phyloP scores from a whole-genome alignment of 23 red algal species.

The Gracilaria domingensis region DNA sequence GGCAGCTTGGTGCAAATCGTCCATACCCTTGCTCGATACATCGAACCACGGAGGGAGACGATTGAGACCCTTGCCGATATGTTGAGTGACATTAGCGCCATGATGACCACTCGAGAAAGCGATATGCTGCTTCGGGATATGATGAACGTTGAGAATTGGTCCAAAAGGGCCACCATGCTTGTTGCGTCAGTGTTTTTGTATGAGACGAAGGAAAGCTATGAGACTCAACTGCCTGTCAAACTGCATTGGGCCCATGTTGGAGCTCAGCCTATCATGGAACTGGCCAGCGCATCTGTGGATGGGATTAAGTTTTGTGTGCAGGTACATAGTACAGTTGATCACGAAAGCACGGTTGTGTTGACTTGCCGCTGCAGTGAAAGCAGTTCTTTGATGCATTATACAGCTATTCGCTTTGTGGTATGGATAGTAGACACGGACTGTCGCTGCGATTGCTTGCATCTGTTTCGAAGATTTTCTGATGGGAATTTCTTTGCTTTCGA shows the following conservation, averaged over 20 bases:
- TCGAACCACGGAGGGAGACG: not conserved
- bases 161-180: slow-evolving; percentile 27
- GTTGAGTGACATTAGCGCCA: not conserved
- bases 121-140: not conserved
- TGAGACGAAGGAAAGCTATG: not conserved
- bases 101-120: not conserved
- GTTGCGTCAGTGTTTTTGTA: slow-evolving; percentile 21
- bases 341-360: not conserved
- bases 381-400: not conserved
- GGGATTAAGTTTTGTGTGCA: slow-evolving; percentile 22
- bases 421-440: slow-evolving; percentile 20
- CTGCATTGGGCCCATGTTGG: slow-evolving; percentile 19
- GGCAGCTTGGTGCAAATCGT: slow-evolving; percentile 10
- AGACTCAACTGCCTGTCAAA: slow-evolving; percentile 18
- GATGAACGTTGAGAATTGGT: slow-evolving; percentile 15
- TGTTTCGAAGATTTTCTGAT: not conserved
- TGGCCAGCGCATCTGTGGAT: not conserved
- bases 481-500: not conserved
- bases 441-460: slow-evolving; percentile 13
- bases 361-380: not conserved
- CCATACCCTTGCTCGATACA: slow-evolving; percentile 1
- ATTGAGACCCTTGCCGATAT: slow-evolving; percentile 5
- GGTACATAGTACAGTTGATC: not conserved
- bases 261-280: not conserved
- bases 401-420: not conserved